A percentile compares a stretch with the other conserved stretches of the same genome.
These are phyloP conservation scores for Rhodomyrtus psidioides DNA, from an alignment of 441 rosid genomes.

Conservation along the genomic window DNA sequence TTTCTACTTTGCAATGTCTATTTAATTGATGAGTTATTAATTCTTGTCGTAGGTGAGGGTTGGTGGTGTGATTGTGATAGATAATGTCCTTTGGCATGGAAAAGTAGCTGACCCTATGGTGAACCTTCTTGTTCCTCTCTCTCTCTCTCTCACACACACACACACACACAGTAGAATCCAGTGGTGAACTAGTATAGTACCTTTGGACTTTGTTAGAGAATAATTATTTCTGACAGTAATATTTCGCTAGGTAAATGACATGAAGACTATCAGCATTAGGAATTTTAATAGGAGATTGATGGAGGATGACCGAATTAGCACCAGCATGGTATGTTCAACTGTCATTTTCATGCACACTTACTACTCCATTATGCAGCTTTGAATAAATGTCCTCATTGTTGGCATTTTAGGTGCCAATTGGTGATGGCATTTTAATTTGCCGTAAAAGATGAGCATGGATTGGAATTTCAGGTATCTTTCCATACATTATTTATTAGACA, in stretches of 20 bases:
- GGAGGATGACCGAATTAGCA: constrained; percentile 68
- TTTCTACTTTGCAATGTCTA: neutral
- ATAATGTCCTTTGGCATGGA: constrained; percentile 97
- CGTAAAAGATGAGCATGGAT: constrained; percentile 34
- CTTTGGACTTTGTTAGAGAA: neutral
- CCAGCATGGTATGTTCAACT: constrained; percentile 58
- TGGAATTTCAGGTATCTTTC: neutral
- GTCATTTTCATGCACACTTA: neutral
- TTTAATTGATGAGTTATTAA: neutral
- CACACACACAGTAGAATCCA: neutral
- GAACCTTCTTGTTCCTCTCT: neutral
- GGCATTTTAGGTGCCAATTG: constrained; percentile 59
- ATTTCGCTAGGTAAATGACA: constrained; percentile 53
- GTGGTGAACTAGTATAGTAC: neutral
- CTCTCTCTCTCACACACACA: too few species aligned
- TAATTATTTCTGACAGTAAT: neutral
- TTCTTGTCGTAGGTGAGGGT: constrained; percentile 44
- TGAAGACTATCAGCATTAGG: constrained; percentile 66
- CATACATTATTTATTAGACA: too few species aligned
- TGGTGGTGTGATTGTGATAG: constrained; percentile 77
- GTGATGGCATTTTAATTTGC: constrained; percentile 88
- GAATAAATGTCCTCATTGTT: neutral
- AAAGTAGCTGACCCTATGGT: constrained; percentile 83
- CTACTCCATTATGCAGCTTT: neutral
- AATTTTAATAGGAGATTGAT: constrained; percentile 54